A percentile compares a stretch with the other conserved stretches of the same genome.
These are phyloP conservation scores for Microcera coccophila DNA, from an alignment of 2,329 filamentous ascomycete species.

Conservation along the genomic window DNA sequence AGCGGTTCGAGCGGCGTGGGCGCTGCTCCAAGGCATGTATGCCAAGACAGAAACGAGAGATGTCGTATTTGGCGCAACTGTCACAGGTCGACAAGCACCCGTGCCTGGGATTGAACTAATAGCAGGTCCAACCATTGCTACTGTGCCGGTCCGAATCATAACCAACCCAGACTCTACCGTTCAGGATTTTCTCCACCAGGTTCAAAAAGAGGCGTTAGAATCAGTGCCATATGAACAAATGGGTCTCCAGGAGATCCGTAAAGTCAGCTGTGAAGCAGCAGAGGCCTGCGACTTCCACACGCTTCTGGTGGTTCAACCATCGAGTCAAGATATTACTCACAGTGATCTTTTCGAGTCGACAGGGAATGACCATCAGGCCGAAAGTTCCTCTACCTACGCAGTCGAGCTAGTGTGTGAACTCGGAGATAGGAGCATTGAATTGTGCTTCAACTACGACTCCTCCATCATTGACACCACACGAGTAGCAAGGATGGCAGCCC, in stretches of 20 bases:
- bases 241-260: conserved; percentile 26
- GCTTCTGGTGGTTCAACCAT: conserved; percentile 4
- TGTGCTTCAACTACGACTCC: not conserved
- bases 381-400: too few species aligned
- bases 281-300: not conserved
- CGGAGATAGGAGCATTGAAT: too few species aligned
- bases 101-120: conserved; percentile 18
- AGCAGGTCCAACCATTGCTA: conserved; percentile 23
- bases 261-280: not conserved
- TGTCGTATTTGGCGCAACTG: conserved; percentile 14
- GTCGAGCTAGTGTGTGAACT: too few species aligned
- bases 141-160: conserved; percentile 15
- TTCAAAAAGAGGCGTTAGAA: conserved; percentile 21
- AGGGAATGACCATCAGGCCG: too few species aligned
- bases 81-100: conserved; percentile 19
- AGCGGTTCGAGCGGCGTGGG: conserved; percentile 17
- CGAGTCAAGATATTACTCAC: too few species aligned
- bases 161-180: conserved; percentile 29
- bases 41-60: conserved; percentile 29
- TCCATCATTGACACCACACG: not conserved
- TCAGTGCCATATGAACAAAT: conserved; percentile 22
- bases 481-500: not conserved
- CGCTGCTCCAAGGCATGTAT: conserved; percentile 32
- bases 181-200: conserved; percentile 38
- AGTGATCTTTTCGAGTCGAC: too few species aligned